Base-by-base conservation (phyloP, 257 asterid species). In the Jaltomata sinuosa region DNA sequence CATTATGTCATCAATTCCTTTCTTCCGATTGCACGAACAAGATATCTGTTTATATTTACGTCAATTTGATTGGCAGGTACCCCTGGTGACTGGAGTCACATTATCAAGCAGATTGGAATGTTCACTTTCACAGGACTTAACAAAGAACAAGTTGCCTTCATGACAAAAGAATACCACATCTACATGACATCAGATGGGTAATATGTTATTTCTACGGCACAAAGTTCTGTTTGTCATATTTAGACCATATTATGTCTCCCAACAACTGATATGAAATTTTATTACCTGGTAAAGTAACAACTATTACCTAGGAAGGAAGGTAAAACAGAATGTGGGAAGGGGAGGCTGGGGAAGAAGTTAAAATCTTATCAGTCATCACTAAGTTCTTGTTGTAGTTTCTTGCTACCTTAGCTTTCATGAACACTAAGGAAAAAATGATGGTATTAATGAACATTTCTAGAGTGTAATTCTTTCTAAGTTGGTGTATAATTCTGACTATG, bases 61-160 rank as follows among this genome's bases (percentile, higher is more conserved):
- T 45, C 47, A 27, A 49, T 76, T 68, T n/a, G 45, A 42, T 67
- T 88, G 87, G 88, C 92, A 96, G 99, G 96, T 77, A 94, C 98
- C 65, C 99, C 99, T 62, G 99, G 99, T 84, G 99, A 96, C 85
- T 96, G 99, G 99, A 96, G 96, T 84, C 99, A 96, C 93, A 96
- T 96, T 45, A 90, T 96, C 90, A 96, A 96, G 94, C 99, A 94
- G 89, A 96, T 94, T 62, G 99, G 99, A 84, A 96, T 96, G 99
- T 96, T 96, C 88, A 96, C 99, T 52, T 96, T 94, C 91, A 94
- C 98, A 19, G 99, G 99, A 84, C 93, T 96, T 29, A 91, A 91
- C 87, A 47, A 93, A 1, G 87, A 91, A 83, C 99, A 96, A 90
- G 98, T 96, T 53, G 90, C 95, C 85, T 92, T 94, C 87, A 93